Evolutionary conservation across 495 filamentous ascomycete genomes (phyloP), one percentile per base, ranked within the genome.

Genomic region (Xylaria cubensis): DNA sequence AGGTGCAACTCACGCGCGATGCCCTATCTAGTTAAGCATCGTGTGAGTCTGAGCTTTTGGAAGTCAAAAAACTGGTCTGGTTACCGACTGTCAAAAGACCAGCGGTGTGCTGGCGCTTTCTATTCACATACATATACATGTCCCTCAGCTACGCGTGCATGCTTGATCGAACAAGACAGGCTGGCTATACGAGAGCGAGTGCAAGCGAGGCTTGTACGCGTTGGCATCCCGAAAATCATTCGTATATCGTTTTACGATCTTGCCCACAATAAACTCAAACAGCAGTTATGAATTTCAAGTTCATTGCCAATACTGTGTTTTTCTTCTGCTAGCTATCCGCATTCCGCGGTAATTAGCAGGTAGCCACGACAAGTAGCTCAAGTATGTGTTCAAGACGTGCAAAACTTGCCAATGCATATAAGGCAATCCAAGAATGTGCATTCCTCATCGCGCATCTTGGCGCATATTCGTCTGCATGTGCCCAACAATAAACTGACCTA

Each of bases 391-490:
- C 19, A n/a, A 41, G 19, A n/a, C 2, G 17, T 39, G 15, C 50
- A 50, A 50, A 29, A 34, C 63, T 32, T 34, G 26, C 19, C 29
- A 66, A 51, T 10, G 13, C 42, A 65, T 42, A 65, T 65, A 48
- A 65, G 42, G 10, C 36, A 66, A 34, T 21, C 46, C 32, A 36
- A 34, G 58, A 61, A 61, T 61, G 13, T 36, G 32, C 17, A 55
- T 39, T n/a, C 1, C n/a, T 67, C 48, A 34, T 32, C 26, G 29
- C 29, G 48, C 64, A 67, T 67, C 64, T 67, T 55, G 64, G 64
- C 64, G 64, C 48, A 55, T 55, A 67, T 55, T 67, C 48, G 64
- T 67, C 48, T 67, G 48, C 64, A 67, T 53, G 64, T 65, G 26
- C 39, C 64, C 48, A 41, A 24, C 29, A 36, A 12, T 29, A 34